Base-by-base conservation (phyloP, 805 yeast species). In the Starmerella davenportii region DNA sequence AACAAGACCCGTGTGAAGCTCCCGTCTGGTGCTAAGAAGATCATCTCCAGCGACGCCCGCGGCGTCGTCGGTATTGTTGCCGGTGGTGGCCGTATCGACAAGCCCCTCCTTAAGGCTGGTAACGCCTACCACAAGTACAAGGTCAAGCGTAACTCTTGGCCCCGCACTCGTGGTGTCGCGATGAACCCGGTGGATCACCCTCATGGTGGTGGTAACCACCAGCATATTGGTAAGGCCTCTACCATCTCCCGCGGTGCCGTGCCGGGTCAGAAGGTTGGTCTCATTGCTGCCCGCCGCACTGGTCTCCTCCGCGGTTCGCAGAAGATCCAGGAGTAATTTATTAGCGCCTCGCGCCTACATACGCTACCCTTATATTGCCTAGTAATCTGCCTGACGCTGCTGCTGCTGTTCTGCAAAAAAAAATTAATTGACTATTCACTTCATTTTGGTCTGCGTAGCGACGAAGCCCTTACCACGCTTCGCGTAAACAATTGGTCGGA, bases 131-230 rank as follows among this genome's bases (percentile, higher is more conserved):
- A 87, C 85, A 87, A 87, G 76, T 85, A 79, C 90, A 85, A 70
- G 72, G 93, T 85, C 62, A 90, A 90, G 92, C 77, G 96, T 74
- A 84, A 90, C 93, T 82, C 94, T 55, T 90, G 96, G 96, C 98
- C 98, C 72, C 85, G 82, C 80, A 90, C 96, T 64, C 84, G 96
- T 76, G 98, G 96, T 87, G 96, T 87, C 66, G 98, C 98, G 67
- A 87, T 90, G 98, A 87, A 87, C 75, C 96, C 96, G 69, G 98
- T 87, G 68, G 98, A 87, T 68, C 98, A 87, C 76, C 98, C 98
- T 68, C 98, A 87, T 70, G 98, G 98, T 81, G 96, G 98, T 87
- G 98, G 98, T 87, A 85, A 85, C 94, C 96, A 87, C 72, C 96
- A 87, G 76, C 96, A 87, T 70, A 87, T 85, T 73, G 96, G 96